These are phyloP conservation scores for Eutreptiella sp. DNA, from an alignment of 208 protist genomes.

Conservation along the genomic window DNA sequence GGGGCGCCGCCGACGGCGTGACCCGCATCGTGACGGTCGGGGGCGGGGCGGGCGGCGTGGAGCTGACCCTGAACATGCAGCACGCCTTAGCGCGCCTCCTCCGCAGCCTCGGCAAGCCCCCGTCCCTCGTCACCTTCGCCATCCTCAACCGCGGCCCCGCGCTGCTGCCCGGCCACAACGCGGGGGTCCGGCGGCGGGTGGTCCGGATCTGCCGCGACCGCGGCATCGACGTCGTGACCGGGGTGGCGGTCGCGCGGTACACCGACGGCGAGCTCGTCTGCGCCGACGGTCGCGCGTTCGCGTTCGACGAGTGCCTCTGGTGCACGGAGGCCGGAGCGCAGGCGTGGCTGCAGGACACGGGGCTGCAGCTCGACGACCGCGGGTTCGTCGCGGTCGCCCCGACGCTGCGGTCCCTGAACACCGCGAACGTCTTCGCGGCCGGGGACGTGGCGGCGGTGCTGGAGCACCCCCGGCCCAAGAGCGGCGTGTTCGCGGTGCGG, in stretches of 20 bases:
- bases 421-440: slow-evolving; percentile 29
- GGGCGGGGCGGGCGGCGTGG: slow-evolving; percentile 31
- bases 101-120: background rate
- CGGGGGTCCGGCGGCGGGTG: slow-evolving; percentile 1
- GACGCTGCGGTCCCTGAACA: slow-evolving; percentile 24
- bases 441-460: slow-evolving; percentile 28
- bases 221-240: too few relatives aligned
- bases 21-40: slow-evolving; percentile 27
- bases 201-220: slow-evolving; percentile 6
- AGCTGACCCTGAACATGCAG: slow-evolving; percentile 35
- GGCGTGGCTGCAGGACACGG: slow-evolving; percentile 22
- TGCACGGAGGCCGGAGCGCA: slow-evolving; percentile 32
- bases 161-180: slow-evolving; percentile 26
- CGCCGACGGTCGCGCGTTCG: slow-evolving; percentile 1
- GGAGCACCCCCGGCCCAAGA: slow-evolving; percentile 33
- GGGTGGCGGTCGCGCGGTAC: background rate
- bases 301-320: slow-evolving; percentile 27
- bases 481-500: slow-evolving; percentile 41
- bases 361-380: slow-evolving; percentile 14
- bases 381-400: slow-evolving; percentile 32
- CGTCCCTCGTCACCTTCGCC: background rate
- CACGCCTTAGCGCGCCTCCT: background rate
- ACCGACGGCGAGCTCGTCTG: background rate
- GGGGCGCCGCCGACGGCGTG: background rate
- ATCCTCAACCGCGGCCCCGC: background rate